Base-by-base conservation (phyloP, 441 rosid genomes). In the Aleurites moluccanus region DNA sequence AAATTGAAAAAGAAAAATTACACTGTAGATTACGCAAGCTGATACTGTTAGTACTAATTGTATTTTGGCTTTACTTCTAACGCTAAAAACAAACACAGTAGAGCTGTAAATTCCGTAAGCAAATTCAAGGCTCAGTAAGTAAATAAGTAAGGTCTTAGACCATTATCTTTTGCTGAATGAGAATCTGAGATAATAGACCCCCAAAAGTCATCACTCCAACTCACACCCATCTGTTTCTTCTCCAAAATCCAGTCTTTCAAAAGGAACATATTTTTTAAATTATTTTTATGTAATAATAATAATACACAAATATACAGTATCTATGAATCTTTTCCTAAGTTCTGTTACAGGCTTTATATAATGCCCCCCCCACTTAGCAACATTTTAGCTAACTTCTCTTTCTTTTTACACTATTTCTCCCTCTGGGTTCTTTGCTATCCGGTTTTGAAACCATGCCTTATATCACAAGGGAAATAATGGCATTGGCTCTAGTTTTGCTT, bases 401-500 rank as follows among this genome's bases (percentile, higher is more conserved):
- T 56, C 77, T 66, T 44, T 65, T 62, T 45, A n/a, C 70, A 55
- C 69, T 45, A 3, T 47, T 60, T 71, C 64, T 47, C 16, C 68
- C 82, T 76, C 80, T 72, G 13, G 70, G 68, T 69, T 78, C 74
- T 71, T 74, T 57, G 30, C 65, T 47, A 70, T 69, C 65, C n/a
- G 50, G 45, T 33, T 66, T 63, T 21, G 56, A 5, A 78, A 69
- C 64, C 63, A 82, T 80, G 86, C 42, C 63, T 82, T 78, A 78
- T 75, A 78, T 71, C 38, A 72, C 69, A 35, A 82, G 81, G 79
- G 74, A 78, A 57, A 55, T 78, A 67, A 47, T 88, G 85, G 81
- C 88, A 76, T 85, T 92, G 82, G 71, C 83, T 67, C 25, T 85
- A 52, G 64, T 81, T 67, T 33, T 88, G 80, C 85, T 83, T 30